Base-by-base conservation (phyloP, 2,329 filamentous ascomycete species). In the Colletotrichum zoysiae region DNA sequence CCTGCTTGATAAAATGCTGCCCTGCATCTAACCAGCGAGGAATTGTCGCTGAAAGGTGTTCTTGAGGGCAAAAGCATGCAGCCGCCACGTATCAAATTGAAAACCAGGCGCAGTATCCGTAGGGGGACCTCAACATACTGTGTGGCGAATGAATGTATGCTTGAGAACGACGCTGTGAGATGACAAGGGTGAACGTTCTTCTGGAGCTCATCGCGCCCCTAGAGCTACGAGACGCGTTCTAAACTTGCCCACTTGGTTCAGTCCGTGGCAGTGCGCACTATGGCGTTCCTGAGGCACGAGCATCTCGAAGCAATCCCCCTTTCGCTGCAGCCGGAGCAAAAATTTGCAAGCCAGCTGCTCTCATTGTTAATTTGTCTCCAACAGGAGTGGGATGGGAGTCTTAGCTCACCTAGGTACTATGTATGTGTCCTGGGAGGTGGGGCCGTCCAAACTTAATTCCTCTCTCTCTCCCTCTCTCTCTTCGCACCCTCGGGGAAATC, bases 371-470 rank as follows among this genome's bases (percentile, higher is more conserved):
- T 62, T 62, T 26, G 8, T n/a, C 11, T 57, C 33, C 55, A 18
- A 57, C 20, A 5, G 33, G 30, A n/a, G 30, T 20, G 30, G 18
- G 9, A 42, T 23, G n/a, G n/a, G n/a, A 20, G n/a, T 23, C 35
- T 58, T 18, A 42, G 55, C 51, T 35, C 33, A 30, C 30, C 30
- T 5, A 30, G 30, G 30, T 30, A 30, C 3, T 30, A 30, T 30
- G 30, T 30, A 26, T 59, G 42, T 40, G 33, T 30, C 38, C 35
- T 20, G 33, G 48, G 18, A 16, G 46, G 60, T 48, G 60, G 60
- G 60, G 60, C 60, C 60, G 51, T 26, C 59, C 59, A 63, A 63
- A 63, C 44, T 46, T 63, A 63, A 53, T 53, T 53, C 16, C 48
- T 50, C 30, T 35, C 59, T 61, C 44, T 30, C n/a, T n/a, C n/a